Evolutionary conservation across 2,329 filamentous ascomycete genomes (phyloP).

Genomic region (Davidsoniella eucalypti): DNA sequence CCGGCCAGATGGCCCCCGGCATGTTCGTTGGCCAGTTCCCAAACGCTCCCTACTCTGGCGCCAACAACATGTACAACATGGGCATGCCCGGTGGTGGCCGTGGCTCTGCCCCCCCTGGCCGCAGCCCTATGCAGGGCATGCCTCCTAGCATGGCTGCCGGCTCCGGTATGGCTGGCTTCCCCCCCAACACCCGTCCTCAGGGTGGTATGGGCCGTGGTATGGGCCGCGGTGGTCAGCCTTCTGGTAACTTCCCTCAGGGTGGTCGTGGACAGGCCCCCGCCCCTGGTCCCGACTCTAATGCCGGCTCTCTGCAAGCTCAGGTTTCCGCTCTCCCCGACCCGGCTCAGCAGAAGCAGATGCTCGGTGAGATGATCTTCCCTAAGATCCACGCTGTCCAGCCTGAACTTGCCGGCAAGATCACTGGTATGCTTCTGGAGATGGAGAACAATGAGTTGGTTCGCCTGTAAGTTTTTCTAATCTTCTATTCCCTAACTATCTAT

Average conservation of each 20-base stretch:
- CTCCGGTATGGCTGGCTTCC: constrained; percentile 38
- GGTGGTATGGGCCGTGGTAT: constrained; percentile 32
- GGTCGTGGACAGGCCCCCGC: constrained; percentile 25
- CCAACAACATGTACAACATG: constrained; percentile 66
- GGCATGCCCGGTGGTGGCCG: constrained; percentile 55
- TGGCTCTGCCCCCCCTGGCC: constrained; percentile 46
- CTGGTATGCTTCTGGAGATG: constrained; percentile 99
- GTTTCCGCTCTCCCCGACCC: constrained; percentile 38
- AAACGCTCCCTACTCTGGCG: constrained; percentile 58
- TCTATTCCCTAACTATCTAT: background rate
- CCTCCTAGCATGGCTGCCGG: constrained; percentile 44
- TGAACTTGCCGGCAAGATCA: constrained; percentile 96
- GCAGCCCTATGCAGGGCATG: constrained; percentile 60
- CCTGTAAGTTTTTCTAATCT: constrained; percentile 51
- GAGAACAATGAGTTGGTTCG: constrained; percentile 87
- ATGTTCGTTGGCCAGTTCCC: constrained; percentile 73
- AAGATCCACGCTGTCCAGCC: constrained; percentile 94
- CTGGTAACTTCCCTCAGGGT: constrained; percentile 30
- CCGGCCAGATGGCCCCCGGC: constrained; percentile 74
- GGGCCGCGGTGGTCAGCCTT: constrained; percentile 24
- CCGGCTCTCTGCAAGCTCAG: constrained; percentile 36
- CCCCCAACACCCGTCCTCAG: constrained; percentile 38
- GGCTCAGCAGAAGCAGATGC: constrained; percentile 92
- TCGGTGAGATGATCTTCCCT: constrained; percentile 94
- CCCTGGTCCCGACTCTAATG: constrained; percentile 4